These are phyloP conservation scores for Passiflora organensis DNA, from an alignment of 345 rosid genomes.

Conservation along the genomic window DNA sequence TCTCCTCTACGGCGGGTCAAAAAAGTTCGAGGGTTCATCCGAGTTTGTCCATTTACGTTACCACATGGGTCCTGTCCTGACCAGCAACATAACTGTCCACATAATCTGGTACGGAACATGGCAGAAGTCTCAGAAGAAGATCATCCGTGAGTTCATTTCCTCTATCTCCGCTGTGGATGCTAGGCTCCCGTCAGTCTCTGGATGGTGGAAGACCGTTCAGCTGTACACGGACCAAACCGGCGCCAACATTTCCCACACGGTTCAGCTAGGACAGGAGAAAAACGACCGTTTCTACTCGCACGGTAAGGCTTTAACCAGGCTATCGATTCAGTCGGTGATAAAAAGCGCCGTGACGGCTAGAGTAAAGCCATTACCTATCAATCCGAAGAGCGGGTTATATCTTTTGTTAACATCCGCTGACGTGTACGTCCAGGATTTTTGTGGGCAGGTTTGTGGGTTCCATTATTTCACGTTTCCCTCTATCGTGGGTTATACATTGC, in stretches of 20 bases:
- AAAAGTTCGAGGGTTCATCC: conserved; percentile 93
- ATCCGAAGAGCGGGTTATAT: conserved; percentile 68
- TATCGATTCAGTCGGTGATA: conserved; percentile 82
- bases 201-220: conserved; percentile 94
- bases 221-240: conserved; percentile 88
- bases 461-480: conserved; percentile 97
- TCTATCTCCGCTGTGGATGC: conserved; percentile 61
- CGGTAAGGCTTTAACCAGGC: conserved; percentile 75
- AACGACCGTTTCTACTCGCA: conserved; percentile 91
- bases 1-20: conserved; percentile 42
- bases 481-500: conserved; percentile 84
- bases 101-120: conserved; percentile 93
- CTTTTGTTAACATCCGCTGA: conserved; percentile 79
- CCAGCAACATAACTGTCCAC: conserved; percentile 80
- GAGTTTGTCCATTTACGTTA: conserved; percentile 73
- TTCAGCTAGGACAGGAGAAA: conserved; percentile 59
- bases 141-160: conserved; percentile 78
- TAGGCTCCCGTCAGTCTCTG: conserved; percentile 65
- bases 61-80: conserved; percentile 95
- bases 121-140: conserved; percentile 64
- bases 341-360: conserved; percentile 66
- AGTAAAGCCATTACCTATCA: conserved; percentile 63
- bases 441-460: conserved; percentile 91
- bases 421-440: conserved; percentile 92
- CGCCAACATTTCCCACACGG: conserved; percentile 20